Evolutionary conservation across 1,284 basidiomycete species (phyloP).

Genomic region (Trametes versicolor): DNA sequence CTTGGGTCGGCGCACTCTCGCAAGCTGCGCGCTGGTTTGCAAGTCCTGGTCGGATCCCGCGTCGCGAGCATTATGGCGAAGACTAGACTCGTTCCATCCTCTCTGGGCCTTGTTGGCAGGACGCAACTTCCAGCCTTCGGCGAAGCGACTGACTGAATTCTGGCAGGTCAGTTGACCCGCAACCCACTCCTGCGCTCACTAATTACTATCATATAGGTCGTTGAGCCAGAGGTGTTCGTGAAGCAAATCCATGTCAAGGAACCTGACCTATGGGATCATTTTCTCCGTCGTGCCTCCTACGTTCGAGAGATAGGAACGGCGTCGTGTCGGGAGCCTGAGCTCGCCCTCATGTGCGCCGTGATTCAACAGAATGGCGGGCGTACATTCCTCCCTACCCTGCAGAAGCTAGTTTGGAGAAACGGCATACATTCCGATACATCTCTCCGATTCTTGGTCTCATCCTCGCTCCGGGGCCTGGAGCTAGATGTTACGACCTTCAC

Average conservation of each 20-base stretch:
- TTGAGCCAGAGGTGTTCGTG: slow-evolving; percentile 26
- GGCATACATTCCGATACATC: slow-evolving; percentile 19
- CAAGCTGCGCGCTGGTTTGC: slow-evolving; percentile 27
- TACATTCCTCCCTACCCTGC: slow-evolving; percentile 24
- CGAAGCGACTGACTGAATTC: slow-evolving; percentile 23
- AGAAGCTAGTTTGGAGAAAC: slow-evolving; percentile 26
- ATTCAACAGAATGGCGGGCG: slow-evolving; percentile 19
- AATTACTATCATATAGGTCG: neutral
- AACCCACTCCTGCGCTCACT: neutral
- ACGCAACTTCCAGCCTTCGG: slow-evolving; percentile 22
- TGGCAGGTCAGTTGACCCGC: slow-evolving; percentile 23
- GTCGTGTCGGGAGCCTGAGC: slow-evolving; percentile 19
- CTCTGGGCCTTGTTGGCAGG: slow-evolving; percentile 28
- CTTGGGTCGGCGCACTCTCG: slow-evolving; percentile 9
- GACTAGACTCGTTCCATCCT: slow-evolving; percentile 22
- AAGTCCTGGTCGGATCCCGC: slow-evolving; percentile 27
- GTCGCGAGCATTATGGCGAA: slow-evolving; percentile 27
- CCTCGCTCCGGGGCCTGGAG: slow-evolving; percentile 20
- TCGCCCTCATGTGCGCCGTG: slow-evolving; percentile 23
- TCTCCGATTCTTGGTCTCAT: slow-evolving; percentile 16
- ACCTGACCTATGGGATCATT: slow-evolving; percentile 20
- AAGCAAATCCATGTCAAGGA: slow-evolving; percentile 27
- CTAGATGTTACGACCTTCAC: slow-evolving; percentile 18
- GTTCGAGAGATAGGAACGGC: slow-evolving; percentile 24
- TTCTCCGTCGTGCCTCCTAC: slow-evolving; percentile 24